phyloP scores from a whole-genome alignment of 768 basidiomycete genomes.

The Pleurotus cornucopiae region DNA sequence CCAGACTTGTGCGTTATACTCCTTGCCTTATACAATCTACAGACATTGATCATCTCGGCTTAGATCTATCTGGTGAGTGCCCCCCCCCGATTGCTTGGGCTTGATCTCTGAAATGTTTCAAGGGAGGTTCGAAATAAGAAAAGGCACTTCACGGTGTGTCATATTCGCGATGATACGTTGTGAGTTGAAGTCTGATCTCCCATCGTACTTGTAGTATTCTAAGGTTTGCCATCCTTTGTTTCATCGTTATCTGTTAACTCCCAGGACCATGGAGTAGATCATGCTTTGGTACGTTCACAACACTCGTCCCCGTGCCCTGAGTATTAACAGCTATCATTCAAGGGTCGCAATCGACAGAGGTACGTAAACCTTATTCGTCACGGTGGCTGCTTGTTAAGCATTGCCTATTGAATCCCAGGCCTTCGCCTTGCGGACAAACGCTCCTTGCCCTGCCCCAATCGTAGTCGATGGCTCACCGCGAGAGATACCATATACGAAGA shows the following conservation, averaged over 20 bases:
- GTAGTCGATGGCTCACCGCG: constrained; percentile 64
- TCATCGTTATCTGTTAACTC: background rate
- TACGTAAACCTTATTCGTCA: constrained; percentile 11
- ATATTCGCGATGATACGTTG: background rate
- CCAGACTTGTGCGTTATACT: constrained; percentile 68
- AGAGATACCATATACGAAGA: constrained; percentile 90
- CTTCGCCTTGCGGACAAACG: constrained; percentile 93
- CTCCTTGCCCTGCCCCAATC: constrained; percentile 79
- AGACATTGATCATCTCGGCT: background rate
- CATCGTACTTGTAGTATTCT: constrained; percentile 52
- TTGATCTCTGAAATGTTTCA: constrained; percentile 8
- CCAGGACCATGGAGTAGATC: constrained; percentile 39
- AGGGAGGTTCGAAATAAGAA: constrained; percentile 90
- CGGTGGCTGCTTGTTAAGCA: background rate
- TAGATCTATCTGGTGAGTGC: constrained; percentile 77
- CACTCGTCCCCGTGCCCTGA: background rate
- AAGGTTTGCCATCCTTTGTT: constrained; percentile 44
- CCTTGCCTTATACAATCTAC: background rate
- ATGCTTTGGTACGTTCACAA: constrained; percentile 72
- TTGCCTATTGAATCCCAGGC: constrained; percentile 29
- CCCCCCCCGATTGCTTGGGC: background rate
- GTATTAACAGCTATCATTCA: background rate
- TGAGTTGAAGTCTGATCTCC: background rate
- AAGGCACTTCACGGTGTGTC: constrained; percentile 77
- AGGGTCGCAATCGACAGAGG: constrained; percentile 97